phyloP scores from a whole-genome alignment of 371 early-diverging fungal genomes.

The Parasitella parasitica region DNA sequence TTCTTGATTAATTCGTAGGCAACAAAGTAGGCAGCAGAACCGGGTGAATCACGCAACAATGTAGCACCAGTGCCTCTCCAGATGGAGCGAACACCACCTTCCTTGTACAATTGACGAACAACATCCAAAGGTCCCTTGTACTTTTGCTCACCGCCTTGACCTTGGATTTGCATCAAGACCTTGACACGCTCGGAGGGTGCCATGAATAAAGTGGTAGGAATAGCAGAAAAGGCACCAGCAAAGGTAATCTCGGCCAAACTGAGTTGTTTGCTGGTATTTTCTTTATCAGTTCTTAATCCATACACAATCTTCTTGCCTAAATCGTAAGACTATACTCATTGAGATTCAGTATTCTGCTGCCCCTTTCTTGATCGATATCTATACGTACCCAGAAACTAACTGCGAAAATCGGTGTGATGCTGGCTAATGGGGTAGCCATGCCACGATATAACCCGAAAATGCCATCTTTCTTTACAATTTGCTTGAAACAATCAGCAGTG shows the following conservation, averaged over 20 bases:
- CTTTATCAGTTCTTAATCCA: slow-evolving; percentile 57
- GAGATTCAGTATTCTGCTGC: background rate
- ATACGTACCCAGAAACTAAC: slow-evolving; percentile 85
- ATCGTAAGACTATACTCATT: slow-evolving; percentile 61
- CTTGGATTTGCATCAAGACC: slow-evolving; percentile 83
- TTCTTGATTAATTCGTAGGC: slow-evolving; percentile 91
- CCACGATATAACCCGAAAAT: slow-evolving; percentile 92
- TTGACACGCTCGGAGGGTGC: slow-evolving; percentile 95
- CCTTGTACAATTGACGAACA: slow-evolving; percentile 68
- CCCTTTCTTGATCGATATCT: background rate
- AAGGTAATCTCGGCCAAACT: slow-evolving; percentile 78
- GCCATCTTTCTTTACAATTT: slow-evolving; percentile 89
- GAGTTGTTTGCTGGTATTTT: slow-evolving; percentile 51
- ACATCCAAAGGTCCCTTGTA: slow-evolving; percentile 88
- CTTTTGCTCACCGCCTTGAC: slow-evolving; percentile 49
- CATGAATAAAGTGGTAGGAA: slow-evolving; percentile 93
- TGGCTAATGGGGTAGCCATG: slow-evolving; percentile 89
- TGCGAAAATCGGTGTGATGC: slow-evolving; percentile 94
- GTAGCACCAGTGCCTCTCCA: slow-evolving; percentile 96
- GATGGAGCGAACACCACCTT: slow-evolving; percentile 80
- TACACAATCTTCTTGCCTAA: slow-evolving; percentile 70
- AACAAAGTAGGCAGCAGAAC: slow-evolving; percentile 96
- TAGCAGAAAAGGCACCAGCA: slow-evolving; percentile 96
- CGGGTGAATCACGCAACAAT: slow-evolving; percentile 91
- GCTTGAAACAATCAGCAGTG: slow-evolving; percentile 85